phyloP scores from a whole-genome alignment of 148 eudicot genomes.

The Persicaria tinctoria region DNA sequence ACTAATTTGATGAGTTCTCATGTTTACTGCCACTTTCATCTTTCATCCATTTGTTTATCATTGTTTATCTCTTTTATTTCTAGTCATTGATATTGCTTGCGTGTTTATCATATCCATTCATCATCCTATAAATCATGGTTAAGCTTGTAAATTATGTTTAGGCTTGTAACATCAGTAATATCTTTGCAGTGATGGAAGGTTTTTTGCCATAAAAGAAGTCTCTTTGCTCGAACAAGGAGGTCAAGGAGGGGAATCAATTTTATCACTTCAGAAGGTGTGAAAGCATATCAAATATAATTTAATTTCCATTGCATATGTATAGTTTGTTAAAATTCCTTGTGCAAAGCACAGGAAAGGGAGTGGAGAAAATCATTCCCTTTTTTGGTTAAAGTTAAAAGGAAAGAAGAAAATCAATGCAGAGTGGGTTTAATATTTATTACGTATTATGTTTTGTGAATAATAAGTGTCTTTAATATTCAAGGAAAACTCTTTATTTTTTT shows the following conservation, averaged over 20 bases:
- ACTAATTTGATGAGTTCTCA: background rate
- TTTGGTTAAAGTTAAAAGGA: conserved; percentile 3
- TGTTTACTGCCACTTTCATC: conserved; percentile 4
- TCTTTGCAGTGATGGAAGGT: conserved; percentile 57
- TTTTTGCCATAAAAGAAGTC: conserved; percentile 88
- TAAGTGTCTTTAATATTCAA: background rate
- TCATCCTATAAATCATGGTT: background rate
- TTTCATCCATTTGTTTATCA: background rate
- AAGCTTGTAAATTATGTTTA: background rate
- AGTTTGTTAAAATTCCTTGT: background rate
- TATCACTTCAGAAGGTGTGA: conserved; percentile 75
- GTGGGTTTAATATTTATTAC: background rate
- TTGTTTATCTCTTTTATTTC: background rate
- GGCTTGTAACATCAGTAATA: background rate
- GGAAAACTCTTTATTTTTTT: background rate
- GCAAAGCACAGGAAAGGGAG: background rate
- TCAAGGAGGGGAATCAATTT: conserved; percentile 38
- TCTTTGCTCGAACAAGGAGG: conserved; percentile 75
- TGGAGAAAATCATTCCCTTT: background rate
- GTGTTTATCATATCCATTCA: background rate
- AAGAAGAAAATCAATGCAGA: background rate
- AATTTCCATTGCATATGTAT: background rate
- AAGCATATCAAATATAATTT: background rate
- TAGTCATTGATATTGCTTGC: background rate
- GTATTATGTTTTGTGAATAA: background rate